Conservation (phyloP, 2,329 filamentous ascomycete genomes). For the Penicillium frequentans region DNA sequence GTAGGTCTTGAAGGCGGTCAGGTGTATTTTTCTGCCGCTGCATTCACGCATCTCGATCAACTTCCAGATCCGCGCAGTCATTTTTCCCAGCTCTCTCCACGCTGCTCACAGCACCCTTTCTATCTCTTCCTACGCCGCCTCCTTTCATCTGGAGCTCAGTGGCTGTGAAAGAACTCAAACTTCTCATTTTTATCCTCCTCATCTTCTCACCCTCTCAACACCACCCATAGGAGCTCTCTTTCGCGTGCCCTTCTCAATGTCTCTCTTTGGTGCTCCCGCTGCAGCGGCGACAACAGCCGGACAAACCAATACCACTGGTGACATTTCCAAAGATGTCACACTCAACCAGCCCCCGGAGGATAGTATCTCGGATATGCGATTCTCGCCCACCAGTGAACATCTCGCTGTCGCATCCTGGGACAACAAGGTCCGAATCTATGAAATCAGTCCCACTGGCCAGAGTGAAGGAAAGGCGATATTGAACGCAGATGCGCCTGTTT, state of each 20-base stretch:
- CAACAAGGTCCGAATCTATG: constrained; percentile 96
- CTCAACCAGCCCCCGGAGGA: constrained; percentile 79
- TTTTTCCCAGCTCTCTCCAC: constrained; percentile 8
- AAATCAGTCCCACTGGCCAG: constrained; percentile 74
- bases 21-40: constrained; percentile 8
- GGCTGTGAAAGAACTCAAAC: not conserved
- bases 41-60: constrained; percentile 12
- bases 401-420: constrained; percentile 94
- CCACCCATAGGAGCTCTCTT: not conserved
- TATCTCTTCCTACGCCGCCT: not conserved
- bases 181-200: not conserved
- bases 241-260: constrained; percentile 32
- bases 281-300: constrained; percentile 47
- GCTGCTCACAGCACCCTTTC: constrained; percentile 1
- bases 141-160: not conserved
- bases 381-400: constrained; percentile 75
- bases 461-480: constrained; percentile 84
- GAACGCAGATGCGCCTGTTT: constrained; percentile 80
- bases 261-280: constrained; percentile 55
- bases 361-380: constrained; percentile 82
- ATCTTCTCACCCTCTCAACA: not conserved
- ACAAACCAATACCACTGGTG: constrained; percentile 73
- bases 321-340: constrained; percentile 84
- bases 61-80: constrained; percentile 1
- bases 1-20: constrained; percentile 5